These are phyloP conservation scores for Kandelia obovata DNA, from an alignment of 345 rosid species.

Conservation along the genomic window DNA sequence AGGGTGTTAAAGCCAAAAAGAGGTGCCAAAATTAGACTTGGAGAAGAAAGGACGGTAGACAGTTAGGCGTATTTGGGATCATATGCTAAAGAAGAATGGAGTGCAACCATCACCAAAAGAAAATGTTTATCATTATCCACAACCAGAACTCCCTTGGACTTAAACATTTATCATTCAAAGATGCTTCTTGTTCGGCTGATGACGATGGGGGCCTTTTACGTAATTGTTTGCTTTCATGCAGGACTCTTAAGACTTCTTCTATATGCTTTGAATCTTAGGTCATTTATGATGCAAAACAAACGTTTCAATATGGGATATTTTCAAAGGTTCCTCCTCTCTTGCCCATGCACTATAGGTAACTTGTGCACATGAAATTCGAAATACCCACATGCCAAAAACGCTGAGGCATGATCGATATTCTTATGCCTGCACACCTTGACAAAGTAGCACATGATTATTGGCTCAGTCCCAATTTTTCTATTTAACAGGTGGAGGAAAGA, in stretches of 20 bases:
- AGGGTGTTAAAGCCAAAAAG: constrained; percentile 23
- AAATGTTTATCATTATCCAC: constrained; percentile 47
- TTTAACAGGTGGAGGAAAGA: constrained; percentile 21
- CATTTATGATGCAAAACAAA: constrained; percentile 44
- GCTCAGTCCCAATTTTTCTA: constrained; percentile 14
- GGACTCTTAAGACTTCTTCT: constrained; percentile 9
- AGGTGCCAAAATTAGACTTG: constrained; percentile 27
- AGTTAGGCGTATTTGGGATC: constrained; percentile 14
- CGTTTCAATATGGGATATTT: constrained; percentile 24
- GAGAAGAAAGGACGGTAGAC: constrained; percentile 9
- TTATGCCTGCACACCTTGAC: constrained; percentile 10
- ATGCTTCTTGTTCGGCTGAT: constrained; percentile 53
- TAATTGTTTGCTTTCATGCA: constrained; percentile 30
- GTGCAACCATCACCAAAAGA: constrained; percentile 1
- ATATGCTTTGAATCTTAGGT: constrained; percentile 44
- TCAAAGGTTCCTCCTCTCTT: constrained; percentile 31
- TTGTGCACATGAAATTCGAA: constrained; percentile 61
- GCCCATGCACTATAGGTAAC: constrained; percentile 45
- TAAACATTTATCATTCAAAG: constrained; percentile 36
- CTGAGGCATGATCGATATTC: constrained; percentile 12
- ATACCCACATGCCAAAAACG: constrained; percentile 47
- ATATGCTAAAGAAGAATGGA: constrained; percentile 30
- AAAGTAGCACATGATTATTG: constrained; percentile 23
- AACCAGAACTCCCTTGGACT: constrained; percentile 8
- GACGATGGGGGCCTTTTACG: constrained; percentile 20